These are phyloP conservation scores for Pyrus hybrid DNA, from an alignment of 331 rosid genomes.

Conservation along the genomic window DNA sequence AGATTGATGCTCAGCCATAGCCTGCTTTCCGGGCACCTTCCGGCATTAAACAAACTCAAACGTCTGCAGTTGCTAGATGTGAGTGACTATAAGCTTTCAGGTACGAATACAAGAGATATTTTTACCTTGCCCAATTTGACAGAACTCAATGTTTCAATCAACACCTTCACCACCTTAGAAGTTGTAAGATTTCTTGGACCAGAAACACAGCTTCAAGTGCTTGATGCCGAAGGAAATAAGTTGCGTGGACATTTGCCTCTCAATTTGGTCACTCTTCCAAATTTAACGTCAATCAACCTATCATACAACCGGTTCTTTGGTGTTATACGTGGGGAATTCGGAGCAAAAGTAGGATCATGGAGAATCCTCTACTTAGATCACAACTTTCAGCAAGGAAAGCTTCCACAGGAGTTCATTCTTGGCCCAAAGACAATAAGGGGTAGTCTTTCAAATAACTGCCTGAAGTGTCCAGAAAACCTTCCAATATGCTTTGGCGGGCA, in stretches of 20 bases:
- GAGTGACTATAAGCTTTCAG: constrained; percentile 30
- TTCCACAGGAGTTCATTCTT: constrained; percentile 19
- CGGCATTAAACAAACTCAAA: constrained; percentile 18
- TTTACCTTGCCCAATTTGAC: constrained; percentile 8
- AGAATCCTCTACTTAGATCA: constrained; percentile 23
- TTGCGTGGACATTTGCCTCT: constrained; percentile 32
- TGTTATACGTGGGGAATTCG: constrained; percentile 28
- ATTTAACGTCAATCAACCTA: constrained; percentile 21
- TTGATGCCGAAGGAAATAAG: constrained; percentile 39
- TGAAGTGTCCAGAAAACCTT: constrained; percentile 24
- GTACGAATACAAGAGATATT: constrained; percentile 12
- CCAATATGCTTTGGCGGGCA: constrained; percentile 31
- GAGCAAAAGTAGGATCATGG: constrained; percentile 23
- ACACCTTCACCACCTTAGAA: constrained; percentile 27
- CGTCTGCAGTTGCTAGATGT: constrained; percentile 19
- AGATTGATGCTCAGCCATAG: constrained; percentile 14
- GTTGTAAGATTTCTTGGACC: not conserved
- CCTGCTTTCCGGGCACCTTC: constrained; percentile 15
- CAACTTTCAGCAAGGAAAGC: constrained; percentile 31
- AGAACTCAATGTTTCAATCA: constrained; percentile 33
- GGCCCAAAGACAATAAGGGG: constrained; percentile 11
- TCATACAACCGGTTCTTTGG: constrained; percentile 31
- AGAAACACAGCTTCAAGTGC: constrained; percentile 19
- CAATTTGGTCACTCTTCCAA: constrained; percentile 25
- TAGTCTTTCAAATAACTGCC: constrained; percentile 39